These are phyloP conservation scores for Podospora pseudopauciseta DNA, from an alignment of 495 filamentous ascomycete species.

Conservation along the genomic window DNA sequence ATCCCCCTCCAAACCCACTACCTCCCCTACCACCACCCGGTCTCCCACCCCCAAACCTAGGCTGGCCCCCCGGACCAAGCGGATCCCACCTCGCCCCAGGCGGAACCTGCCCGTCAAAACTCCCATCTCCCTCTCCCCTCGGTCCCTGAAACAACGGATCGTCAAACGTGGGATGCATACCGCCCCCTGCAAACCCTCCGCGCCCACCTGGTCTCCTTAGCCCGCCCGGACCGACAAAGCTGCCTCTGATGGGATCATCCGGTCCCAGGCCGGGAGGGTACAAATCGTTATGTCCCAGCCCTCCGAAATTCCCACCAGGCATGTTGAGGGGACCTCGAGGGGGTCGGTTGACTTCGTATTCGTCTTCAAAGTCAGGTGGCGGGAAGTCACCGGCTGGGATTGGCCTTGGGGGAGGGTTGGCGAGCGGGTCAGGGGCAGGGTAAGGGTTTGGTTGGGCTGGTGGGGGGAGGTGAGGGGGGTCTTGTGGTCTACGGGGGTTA, in stretches of 20 bases:
- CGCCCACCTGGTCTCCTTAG: conserved; percentile 32
- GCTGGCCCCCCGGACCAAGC: conserved; percentile 63
- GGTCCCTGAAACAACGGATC: conserved; percentile 80
- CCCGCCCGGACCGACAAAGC: conserved; percentile 52
- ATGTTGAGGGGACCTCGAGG: conserved; percentile 44
- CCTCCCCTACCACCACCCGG: conserved; percentile 26
- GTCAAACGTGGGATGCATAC: conserved; percentile 96
- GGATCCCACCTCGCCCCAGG: conserved; percentile 73
- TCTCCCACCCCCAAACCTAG: conserved; percentile 37
- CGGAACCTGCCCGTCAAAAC: conserved; percentile 53
- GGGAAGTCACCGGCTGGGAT: conserved; percentile 73
- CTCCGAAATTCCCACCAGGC: conserved; percentile 40
- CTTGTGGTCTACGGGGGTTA: conserved; percentile 31
- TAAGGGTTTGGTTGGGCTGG: conserved; percentile 65
- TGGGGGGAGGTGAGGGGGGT: conserved; percentile 44
- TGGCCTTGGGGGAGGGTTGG: conserved; percentile 57
- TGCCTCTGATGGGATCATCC: conserved; percentile 69
- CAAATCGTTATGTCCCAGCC: conserved; percentile 76
- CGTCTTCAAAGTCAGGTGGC: conserved; percentile 90
- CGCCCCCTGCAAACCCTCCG: conserved; percentile 38
- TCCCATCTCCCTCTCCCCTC: conserved; percentile 34
- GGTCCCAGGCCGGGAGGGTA: conserved; percentile 86
- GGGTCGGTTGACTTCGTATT: conserved; percentile 76
- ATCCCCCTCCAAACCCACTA: conserved; percentile 35
- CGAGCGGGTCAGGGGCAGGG: conserved; percentile 53